phyloP scores from a whole-genome alignment of 2,329 filamentous ascomycete genomes.

The Aspergillus quadrilineatus region DNA sequence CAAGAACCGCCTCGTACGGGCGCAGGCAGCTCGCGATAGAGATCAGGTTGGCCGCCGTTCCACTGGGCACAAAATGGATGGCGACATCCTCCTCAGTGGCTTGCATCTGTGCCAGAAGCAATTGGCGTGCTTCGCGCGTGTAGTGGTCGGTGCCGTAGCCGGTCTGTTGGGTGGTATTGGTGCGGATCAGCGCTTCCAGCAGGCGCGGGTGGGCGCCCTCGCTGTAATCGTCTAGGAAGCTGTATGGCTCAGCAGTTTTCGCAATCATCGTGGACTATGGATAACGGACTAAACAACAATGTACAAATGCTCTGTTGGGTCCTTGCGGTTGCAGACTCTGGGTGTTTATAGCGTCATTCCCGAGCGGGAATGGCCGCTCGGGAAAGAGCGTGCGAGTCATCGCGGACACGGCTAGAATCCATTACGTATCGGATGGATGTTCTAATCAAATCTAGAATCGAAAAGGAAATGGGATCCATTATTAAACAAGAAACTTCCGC shows the following conservation, averaged over 20 bases:
- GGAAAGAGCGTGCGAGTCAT: conserved; percentile 5
- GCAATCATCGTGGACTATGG: conserved; percentile 8
- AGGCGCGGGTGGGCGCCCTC: conserved; percentile 54
- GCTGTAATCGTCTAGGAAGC: conserved; percentile 54
- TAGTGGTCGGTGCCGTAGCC: conserved; percentile 52
- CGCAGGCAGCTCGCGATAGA: conserved; percentile 53
- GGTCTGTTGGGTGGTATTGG: conserved; percentile 48
- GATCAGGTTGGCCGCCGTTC: conserved; percentile 54
- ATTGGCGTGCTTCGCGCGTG: conserved; percentile 42
- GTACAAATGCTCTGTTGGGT: neutral
- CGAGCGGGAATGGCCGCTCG: conserved; percentile 2
- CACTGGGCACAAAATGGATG: conserved; percentile 54
- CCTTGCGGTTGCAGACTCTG: neutral
- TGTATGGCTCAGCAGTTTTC: conserved; percentile 35
- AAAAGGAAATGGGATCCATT: too few species aligned
- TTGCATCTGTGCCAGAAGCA: conserved; percentile 39
- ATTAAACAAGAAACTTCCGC: too few species aligned
- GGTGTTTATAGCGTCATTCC: conserved; percentile 2
- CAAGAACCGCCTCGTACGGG: conserved; percentile 54
- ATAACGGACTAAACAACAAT: neutral
- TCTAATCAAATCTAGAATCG: neutral
- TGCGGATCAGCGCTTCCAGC: conserved; percentile 47
- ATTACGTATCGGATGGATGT: neutral
- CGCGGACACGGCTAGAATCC: neutral
- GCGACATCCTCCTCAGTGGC: conserved; percentile 42